Base-by-base conservation (phyloP, 1,139 yeast genomes). In the Diutina sp. region DNA sequence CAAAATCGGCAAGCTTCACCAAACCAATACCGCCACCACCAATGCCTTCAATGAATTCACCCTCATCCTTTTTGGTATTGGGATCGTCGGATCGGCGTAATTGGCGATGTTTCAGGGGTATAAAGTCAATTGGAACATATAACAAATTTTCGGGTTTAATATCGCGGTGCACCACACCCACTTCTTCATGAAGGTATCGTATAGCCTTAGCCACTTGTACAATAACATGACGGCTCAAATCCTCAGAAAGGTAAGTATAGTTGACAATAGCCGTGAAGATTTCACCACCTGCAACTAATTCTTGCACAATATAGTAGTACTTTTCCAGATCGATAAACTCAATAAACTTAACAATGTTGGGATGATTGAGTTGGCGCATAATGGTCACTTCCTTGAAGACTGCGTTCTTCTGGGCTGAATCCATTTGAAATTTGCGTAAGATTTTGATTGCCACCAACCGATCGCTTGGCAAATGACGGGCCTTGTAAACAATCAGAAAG, bases 401-500 rank as follows among this genome's bases (percentile, higher is more conserved):
- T 0, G 83, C 77, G 60, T 76, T 80, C 57, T 78, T 73, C 63
- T 81, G 84, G 38, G 76, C 75, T 56, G 67, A 69, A 64, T 79
- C 82, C 84, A 81, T 78, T 62, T 74, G 79, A 59, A 75, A 75
- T 66, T 81, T 81, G 58, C 83, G 72, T 58, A 81, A 76, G 55
- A 81, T 76, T 64, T 81, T 81, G 60, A 81, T 72, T n/a, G 70
- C 70, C 11, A 61, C 64, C 18, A 28, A 47, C 5, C 41, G 25
- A 5, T 53, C 57, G 25, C 32, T 38, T 1, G 65, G 63, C 12
- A 72, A 61, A 60, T 80, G 78, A 52, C 66, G 66, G 5, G 96
- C 97, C 65, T 86, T 86, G 67, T 84, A 84, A 2, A 90, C 97
- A 55, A 87, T 84, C 21, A 95, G 90, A 69, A 93, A 93, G 0